Percentiles rank a stretch among this genome's conserved stretches.
Evolutionary conservation across 164 flowering plant genomes (phyloP).

Genomic region (Liriodendron chinense): DNA sequence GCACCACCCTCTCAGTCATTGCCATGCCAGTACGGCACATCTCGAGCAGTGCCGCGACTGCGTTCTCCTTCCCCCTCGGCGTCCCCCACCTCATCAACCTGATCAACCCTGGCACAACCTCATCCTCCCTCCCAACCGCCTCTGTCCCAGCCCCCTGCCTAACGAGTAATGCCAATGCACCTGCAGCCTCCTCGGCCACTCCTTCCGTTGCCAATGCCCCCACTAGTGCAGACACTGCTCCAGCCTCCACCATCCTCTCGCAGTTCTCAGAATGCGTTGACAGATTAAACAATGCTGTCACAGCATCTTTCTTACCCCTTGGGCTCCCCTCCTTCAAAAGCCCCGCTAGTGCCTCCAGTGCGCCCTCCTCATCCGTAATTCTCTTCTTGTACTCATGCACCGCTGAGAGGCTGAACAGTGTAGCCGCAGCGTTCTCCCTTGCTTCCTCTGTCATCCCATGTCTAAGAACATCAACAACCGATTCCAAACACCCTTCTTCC

Average conservation of each 20-base stretch:
- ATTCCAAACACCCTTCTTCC: constrained; percentile 64
- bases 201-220: constrained; percentile 61
- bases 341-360: constrained; percentile 65
- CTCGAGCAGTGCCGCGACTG: constrained; percentile 87
- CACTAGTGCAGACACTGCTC: constrained; percentile 63
- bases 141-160: constrained; percentile 72
- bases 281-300: constrained; percentile 81
- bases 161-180: constrained; percentile 74
- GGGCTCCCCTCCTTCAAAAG: constrained; percentile 60
- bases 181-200: constrained; percentile 93
- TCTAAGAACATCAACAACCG: constrained; percentile 68
- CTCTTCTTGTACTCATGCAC: constrained; percentile 80
- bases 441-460: constrained; percentile 73
- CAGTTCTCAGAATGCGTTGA: constrained; percentile 74
- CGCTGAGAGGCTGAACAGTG: constrained; percentile 90
- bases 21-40: constrained; percentile 74
- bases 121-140: constrained; percentile 67
- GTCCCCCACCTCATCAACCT: constrained; percentile 87
- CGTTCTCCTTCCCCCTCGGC: constrained; percentile 86
- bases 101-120: constrained; percentile 58
- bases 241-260: constrained; percentile 61
- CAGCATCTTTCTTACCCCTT: constrained; percentile 88
- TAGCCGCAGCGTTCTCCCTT: constrained; percentile 95
- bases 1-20: constrained; percentile 54
- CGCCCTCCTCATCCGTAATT: constrained; percentile 70